Evolutionary conservation across 345 rosid genomes (phyloP), one percentile per base, ranked within the genome.

Genomic region (Turnera subulata): DNA sequence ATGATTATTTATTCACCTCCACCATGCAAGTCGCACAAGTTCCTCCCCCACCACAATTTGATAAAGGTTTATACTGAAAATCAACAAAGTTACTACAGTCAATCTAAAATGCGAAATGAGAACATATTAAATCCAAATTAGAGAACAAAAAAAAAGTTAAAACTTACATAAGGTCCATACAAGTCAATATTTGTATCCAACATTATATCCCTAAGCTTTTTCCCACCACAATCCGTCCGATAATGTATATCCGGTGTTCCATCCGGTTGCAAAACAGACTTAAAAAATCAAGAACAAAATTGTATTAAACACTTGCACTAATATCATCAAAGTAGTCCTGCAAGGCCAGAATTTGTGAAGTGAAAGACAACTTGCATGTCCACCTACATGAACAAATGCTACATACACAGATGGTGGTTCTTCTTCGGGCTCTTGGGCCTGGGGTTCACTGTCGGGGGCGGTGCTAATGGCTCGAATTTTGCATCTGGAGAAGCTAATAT

Each of bases 1-100:
- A 24, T 22, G 9, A 5, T 5, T 11, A 35, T 9, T 16, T 1
- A 59, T 29, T 70, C 64, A 89, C 98, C 92, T 91, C 98, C 43
- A 88, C 95, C 88, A 84, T 75, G 77, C 98, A 91, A 64, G 96
- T 84, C 2, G 70, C 90, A 67, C 98, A 91, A 47, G 96, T 88
- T 47, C 98, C 98, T 64, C 83, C 94, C 20, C 97, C 98, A 23
- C 80, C 96, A 68, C 98, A 91, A 56, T 91, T 91, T 45, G 75
- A 64, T 78, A 91, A 66, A 18, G 88, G 78, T 69, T 75, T 80
- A 48, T 56, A 69, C 98, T 88, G 91, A 15, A 39, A 63, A 59
- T 2, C 46, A 4, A 51, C 35, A 5, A 40, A 40, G 45, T 12
- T 10, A 40, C 15, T 35, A 12, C n/a, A 4, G 15, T 4, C 13